Conservation (phyloP, 352 stramenopile genomes). For the Aphanomyces euteiches region DNA sequence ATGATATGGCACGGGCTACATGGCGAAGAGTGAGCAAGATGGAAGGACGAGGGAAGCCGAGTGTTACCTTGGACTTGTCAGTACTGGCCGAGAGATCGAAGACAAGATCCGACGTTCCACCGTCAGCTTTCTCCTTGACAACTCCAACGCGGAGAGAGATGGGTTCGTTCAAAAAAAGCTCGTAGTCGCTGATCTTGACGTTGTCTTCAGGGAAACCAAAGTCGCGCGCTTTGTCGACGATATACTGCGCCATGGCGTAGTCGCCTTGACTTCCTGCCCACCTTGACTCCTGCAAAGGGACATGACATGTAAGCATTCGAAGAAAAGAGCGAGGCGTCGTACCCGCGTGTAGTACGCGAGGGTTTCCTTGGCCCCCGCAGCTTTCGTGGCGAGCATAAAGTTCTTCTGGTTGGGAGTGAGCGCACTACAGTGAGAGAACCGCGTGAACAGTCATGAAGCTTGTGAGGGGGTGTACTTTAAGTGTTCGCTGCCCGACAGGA, state of each 20-base stretch:
- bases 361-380: conserved; percentile 57
- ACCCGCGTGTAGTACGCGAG: conserved; percentile 71
- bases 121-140: conserved; percentile 6
- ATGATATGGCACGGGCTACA: conserved; percentile 60
- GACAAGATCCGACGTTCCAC: conserved; percentile 1
- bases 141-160: conserved; percentile 44
- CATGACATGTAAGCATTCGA: not conserved
- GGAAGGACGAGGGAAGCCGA: not conserved
- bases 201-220: conserved; percentile 70
- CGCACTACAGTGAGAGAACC: conserved; percentile 39
- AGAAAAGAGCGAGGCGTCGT: not conserved
- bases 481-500: conserved; percentile 61
- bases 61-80: conserved; percentile 31
- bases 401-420: conserved; percentile 68
- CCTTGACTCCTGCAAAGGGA: conserved; percentile 38
- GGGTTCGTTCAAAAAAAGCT: conserved; percentile 71
- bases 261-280: conserved; percentile 62
- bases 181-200: conserved; percentile 81
- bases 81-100: conserved; percentile 39
- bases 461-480: conserved; percentile 45
- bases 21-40: conserved; percentile 4
- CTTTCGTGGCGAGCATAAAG: conserved; percentile 69
- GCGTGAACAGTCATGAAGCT: conserved; percentile 8
- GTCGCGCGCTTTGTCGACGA: conserved; percentile 59
- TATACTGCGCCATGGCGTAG: conserved; percentile 74